These are phyloP conservation scores for Mucor sp. DNA, from an alignment of 371 early-diverging fungal genomes.

Conservation along the genomic window DNA sequence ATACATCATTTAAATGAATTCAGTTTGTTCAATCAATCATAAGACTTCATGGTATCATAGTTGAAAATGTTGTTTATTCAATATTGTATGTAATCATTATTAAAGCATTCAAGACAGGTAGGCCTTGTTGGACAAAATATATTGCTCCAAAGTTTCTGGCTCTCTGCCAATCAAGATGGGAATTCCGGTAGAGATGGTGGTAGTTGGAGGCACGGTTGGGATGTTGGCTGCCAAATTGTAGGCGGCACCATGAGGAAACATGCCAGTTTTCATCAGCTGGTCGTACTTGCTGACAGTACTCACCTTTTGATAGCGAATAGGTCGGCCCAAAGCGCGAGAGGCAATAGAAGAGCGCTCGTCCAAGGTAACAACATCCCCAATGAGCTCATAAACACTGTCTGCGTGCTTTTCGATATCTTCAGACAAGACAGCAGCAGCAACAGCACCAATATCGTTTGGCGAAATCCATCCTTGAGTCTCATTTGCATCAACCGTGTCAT, in stretches of 20 bases:
- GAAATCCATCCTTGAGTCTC: conserved; percentile 13
- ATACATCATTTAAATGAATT: neutral
- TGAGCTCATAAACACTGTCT: conserved; percentile 20
- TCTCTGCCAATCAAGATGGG: neutral
- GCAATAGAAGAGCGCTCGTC: conserved; percentile 6
- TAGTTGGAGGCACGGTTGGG: neutral
- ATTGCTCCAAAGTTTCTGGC: neutral
- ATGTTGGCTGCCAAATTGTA: neutral
- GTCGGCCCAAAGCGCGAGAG: conserved; percentile 9
- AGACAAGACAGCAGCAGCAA: conserved; percentile 20
- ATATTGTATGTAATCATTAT: no score
- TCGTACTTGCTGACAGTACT: neutral
- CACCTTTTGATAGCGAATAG: conserved; percentile 11
- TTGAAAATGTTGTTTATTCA: neutral
- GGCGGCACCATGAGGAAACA: neutral
- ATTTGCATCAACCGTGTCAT: conserved; percentile 7
- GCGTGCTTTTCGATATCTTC: conserved; percentile 26
- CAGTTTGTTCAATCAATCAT: no score
- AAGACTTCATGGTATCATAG: no score
- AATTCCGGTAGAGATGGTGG: neutral
- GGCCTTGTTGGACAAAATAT: neutral
- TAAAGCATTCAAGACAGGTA: neutral
- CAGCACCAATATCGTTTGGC: conserved; percentile 27
- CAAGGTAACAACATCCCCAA: neutral
- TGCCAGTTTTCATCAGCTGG: neutral